A percentile compares a stretch with the other conserved stretches of the same genome.
Conservation (phyloP, 768 basidiomycete genomes). For the Butyriboletus loyo region DNA sequence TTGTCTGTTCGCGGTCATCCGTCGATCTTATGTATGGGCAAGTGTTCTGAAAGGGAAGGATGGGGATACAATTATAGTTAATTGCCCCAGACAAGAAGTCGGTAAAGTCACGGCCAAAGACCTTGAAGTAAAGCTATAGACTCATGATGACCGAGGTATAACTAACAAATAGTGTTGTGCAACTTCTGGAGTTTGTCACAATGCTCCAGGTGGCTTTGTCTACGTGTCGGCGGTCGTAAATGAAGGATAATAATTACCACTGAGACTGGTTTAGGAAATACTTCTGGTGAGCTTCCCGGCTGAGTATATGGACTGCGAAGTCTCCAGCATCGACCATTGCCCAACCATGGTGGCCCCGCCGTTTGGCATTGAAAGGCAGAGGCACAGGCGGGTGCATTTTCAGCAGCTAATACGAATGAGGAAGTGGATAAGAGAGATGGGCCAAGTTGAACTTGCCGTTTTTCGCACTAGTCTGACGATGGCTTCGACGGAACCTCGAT, state of each 20-base stretch:
- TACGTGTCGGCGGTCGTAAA: neutral
- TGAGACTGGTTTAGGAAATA: conserved; percentile 48
- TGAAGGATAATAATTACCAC: conserved; percentile 23
- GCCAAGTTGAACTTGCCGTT: conserved; percentile 45
- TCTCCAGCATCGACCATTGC: conserved; percentile 80
- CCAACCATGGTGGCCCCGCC: conserved; percentile 68
- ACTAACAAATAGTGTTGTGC: neutral
- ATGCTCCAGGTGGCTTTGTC: neutral
- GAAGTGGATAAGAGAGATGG: neutral
- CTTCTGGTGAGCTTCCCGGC: conserved; percentile 59
- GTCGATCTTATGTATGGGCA: neutral
- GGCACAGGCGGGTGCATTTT: conserved; percentile 53
- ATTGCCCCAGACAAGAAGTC: neutral
- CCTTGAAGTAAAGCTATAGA: neutral
- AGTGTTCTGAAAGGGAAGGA: neutral
- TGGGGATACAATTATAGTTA: neutral
- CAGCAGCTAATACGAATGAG: conserved; percentile 47
- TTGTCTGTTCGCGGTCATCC: neutral
- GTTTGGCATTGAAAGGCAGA: conserved; percentile 62
- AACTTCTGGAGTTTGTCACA: neutral
- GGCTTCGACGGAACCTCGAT: conserved; percentile 71
- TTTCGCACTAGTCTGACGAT: conserved; percentile 69
- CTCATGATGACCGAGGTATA: neutral
- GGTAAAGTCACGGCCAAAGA: neutral
- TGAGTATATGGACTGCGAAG: conserved; percentile 77